phyloP scores from a whole-genome alignment of 2,329 filamentous ascomycete genomes.

The Trichoderma sp. region DNA sequence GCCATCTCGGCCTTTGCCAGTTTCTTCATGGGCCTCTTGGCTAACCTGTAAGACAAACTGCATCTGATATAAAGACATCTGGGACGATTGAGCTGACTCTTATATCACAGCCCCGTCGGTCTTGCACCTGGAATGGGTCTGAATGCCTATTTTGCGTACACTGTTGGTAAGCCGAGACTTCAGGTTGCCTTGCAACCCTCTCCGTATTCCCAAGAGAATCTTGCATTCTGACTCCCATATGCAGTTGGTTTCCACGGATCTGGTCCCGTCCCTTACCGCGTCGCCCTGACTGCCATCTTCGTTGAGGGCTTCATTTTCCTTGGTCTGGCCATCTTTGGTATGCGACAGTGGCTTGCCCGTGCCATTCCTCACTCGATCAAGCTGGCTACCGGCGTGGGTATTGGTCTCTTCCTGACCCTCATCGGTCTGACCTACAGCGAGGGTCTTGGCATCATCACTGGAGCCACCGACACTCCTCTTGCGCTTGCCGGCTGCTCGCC shows the following conservation, averaged over 20 bases:
- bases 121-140: constrained; percentile 57
- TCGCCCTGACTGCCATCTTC: constrained; percentile 84
- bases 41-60: constrained; percentile 62
- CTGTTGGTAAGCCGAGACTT: constrained; percentile 40
- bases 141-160: constrained; percentile 86
- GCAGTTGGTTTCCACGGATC: constrained; percentile 72
- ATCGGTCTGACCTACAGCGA: constrained; percentile 78
- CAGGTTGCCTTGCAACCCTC: neutral
- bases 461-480: constrained; percentile 66
- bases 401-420: constrained; percentile 77
- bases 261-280: constrained; percentile 70
- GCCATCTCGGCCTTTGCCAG: constrained; percentile 76
- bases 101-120: constrained; percentile 35
- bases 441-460: constrained; percentile 77
- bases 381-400: constrained; percentile 81
- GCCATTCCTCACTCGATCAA: constrained; percentile 84
- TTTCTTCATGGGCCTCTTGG: constrained; percentile 82
- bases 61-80: neutral
- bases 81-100: neutral
- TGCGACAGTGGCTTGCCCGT: constrained; percentile 86
- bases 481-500: constrained; percentile 71
- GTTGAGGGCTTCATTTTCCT: constrained; percentile 88
- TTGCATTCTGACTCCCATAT: neutral
- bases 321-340: constrained; percentile 72
- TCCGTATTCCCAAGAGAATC: neutral